These are phyloP conservation scores for Asterophora lycoperdoides DNA, from an alignment of 768 basidiomycete species.

Conservation along the genomic window DNA sequence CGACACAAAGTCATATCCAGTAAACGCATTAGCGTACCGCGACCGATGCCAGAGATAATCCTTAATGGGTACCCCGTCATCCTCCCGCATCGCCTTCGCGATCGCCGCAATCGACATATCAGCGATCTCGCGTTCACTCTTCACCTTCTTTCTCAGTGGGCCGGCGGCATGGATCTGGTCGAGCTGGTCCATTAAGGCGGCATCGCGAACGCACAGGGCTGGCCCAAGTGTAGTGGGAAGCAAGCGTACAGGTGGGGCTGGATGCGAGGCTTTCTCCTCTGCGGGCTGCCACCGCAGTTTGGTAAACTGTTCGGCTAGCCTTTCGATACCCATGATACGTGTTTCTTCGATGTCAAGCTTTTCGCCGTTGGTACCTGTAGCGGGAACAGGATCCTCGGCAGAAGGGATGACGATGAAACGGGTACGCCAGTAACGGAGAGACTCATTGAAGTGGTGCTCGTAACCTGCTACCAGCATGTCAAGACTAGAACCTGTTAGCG, in stretches of 20 bases:
- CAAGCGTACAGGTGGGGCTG: slow-evolving; percentile 63
- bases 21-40: slow-evolving; percentile 79
- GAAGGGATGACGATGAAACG: slow-evolving; percentile 92
- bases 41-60: slow-evolving; percentile 78
- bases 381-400: slow-evolving; percentile 56
- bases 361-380: slow-evolving; percentile 63
- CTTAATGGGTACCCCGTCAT: slow-evolving; percentile 80
- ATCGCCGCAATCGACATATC: slow-evolving; percentile 62
- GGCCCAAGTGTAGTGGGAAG: slow-evolving; percentile 85
- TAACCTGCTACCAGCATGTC: slow-evolving; percentile 86
- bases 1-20: slow-evolving; percentile 82
- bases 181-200: slow-evolving; percentile 70
- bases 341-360: slow-evolving; percentile 82
- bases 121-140: slow-evolving; percentile 67
- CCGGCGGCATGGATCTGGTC: slow-evolving; percentile 76
- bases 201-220: slow-evolving; percentile 73
- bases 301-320: slow-evolving; percentile 84
- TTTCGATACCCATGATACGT: slow-evolving; percentile 84
- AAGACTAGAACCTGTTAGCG: slow-evolving; percentile 39
- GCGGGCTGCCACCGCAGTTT: slow-evolving; percentile 75
- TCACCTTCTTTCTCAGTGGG: slow-evolving; percentile 75
- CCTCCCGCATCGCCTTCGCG: slow-evolving; percentile 82
- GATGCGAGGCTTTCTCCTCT: slow-evolving; percentile 47
- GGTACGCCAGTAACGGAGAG: slow-evolving; percentile 90
- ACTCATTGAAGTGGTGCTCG: slow-evolving; percentile 75